Conservation (phyloP, 2,329 filamentous ascomycete genomes). For the Orbilia blumenaviensis region DNA sequence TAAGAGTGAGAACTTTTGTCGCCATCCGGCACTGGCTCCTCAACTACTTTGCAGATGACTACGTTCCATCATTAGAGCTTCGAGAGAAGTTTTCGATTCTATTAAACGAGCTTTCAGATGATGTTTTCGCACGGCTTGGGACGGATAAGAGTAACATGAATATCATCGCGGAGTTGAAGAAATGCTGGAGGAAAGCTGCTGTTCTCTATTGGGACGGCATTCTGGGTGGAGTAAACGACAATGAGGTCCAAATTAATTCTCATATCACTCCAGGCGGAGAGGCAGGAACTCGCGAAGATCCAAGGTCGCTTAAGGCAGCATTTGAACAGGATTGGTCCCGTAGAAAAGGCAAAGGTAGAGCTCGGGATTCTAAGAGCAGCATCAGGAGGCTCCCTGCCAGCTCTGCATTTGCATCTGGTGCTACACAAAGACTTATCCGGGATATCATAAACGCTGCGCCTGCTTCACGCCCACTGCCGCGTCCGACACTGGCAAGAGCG, state of each 20-base stretch:
- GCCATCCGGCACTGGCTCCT: conserved; percentile 96
- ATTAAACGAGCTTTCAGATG: conserved; percentile 63
- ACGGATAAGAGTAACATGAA: conserved; percentile 75
- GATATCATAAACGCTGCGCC: conserved; percentile 49
- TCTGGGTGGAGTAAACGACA: conserved; percentile 40
- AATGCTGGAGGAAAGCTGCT: conserved; percentile 94
- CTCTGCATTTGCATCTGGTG: conserved; percentile 45
- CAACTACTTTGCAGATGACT: conserved; percentile 97
- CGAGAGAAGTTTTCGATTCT: conserved; percentile 56
- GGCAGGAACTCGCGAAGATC: conserved; percentile 55
- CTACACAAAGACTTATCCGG: conserved; percentile 44
- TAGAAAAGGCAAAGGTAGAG: conserved; percentile 44
- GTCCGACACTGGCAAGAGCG: conserved; percentile 31
- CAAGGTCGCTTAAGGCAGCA: conserved; percentile 40
- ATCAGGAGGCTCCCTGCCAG: conserved; percentile 45
- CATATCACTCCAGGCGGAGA: conserved; percentile 57
- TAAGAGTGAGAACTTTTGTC: conserved; percentile 94
- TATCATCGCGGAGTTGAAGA: conserved; percentile 91
- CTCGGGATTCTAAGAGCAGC: conserved; percentile 49
- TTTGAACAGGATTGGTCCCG: conserved; percentile 50
- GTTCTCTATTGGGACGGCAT: conserved; percentile 83
- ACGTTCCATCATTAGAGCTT: conserved; percentile 66
- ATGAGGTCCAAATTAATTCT: conserved; percentile 56
- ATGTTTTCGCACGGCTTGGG: conserved; percentile 66
- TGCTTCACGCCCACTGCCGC: conserved; percentile 3